Base-by-base conservation (phyloP, 805 yeast genomes). In the Yamadazyma paraphyllophila region DNA sequence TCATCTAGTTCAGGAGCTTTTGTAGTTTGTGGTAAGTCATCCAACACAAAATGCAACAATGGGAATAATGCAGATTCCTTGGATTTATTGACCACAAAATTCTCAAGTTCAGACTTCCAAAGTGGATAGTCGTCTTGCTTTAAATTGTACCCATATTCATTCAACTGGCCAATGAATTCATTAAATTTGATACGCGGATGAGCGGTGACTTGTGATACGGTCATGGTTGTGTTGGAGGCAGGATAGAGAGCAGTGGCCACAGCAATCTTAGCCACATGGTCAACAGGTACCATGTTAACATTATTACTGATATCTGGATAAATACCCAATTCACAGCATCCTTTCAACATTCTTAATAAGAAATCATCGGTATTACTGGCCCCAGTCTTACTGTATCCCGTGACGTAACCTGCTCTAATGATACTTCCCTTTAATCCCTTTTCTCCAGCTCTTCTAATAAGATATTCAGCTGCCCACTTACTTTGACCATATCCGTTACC, bases 1-100 rank as follows among this genome's bases (percentile, higher is more conserved):
- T 95, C 99, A 59, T 91, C 96, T 52, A 94, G 76, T 65, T 92
- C 97, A 2, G 99, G 98, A 9, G 99, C 98, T 66, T 83, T 87
- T 27, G 98, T 87, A 62, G 83, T 84, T 50, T 83, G 85, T 6
- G 97, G 97, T 59, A 94, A 77, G 61, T 91, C 84, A 59, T 90
- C 99, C 54, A 95, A 75, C 11, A 91, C 98, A 72, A 94, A 88
- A 69, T 94, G 98, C 55, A 94, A 73, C 57, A 94, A 74, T 47
- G 99, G 99, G 71, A 82, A 94, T 51, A 94, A 74, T 0, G 99
- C 98, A 54, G 84, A 84, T 56, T 88, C 96, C 45, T 82, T 80
- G 25, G 83, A 73, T 32, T 77, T 83, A 45, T 81, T 88, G 41
- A 85, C 80, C 32, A 92, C 96, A 59, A 75, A 88, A 48, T 73